Evolutionary conservation across 179 eudicot species (phyloP).

Genomic region (Corrigiola litoralis): DNA sequence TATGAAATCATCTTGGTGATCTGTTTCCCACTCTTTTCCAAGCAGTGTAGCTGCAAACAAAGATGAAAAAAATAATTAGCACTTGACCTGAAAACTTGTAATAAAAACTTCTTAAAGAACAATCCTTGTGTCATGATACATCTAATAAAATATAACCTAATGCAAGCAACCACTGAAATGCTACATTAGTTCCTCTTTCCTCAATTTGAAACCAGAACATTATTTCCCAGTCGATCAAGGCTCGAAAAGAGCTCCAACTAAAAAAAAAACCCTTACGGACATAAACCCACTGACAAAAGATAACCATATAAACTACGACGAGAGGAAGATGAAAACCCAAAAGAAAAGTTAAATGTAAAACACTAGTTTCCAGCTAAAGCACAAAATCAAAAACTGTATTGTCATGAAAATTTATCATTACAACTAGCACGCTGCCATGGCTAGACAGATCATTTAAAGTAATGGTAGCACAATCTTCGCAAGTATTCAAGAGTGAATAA

Average conservation of each 20-base stretch:
- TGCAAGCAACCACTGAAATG: background rate
- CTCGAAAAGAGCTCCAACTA: background rate
- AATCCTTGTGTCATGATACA: background rate
- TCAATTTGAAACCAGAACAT: background rate
- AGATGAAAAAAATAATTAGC: slow-evolving; percentile 5
- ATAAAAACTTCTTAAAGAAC: background rate
- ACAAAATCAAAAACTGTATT: too few relatives aligned
- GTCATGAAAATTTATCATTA: background rate
- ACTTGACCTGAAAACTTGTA: slow-evolving; percentile 9
- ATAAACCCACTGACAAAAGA: background rate
- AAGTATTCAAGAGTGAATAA: too few relatives aligned
- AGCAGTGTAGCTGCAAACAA: slow-evolving; percentile 69
- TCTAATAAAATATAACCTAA: background rate
- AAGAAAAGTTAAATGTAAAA: background rate
- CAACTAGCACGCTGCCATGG: background rate
- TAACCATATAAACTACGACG: background rate
- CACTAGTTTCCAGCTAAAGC: too few relatives aligned
- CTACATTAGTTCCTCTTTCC: background rate
- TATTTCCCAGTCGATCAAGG: background rate
- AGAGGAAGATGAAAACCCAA: background rate
- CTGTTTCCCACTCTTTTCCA: slow-evolving; percentile 90
- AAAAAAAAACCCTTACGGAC: background rate
- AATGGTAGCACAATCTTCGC: too few relatives aligned
- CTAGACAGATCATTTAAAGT: too few relatives aligned
- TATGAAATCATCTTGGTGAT: slow-evolving; percentile 91